Evolutionary conservation across 2,329 filamentous ascomycete genomes (phyloP).

Genomic region (Calonectria montana): DNA sequence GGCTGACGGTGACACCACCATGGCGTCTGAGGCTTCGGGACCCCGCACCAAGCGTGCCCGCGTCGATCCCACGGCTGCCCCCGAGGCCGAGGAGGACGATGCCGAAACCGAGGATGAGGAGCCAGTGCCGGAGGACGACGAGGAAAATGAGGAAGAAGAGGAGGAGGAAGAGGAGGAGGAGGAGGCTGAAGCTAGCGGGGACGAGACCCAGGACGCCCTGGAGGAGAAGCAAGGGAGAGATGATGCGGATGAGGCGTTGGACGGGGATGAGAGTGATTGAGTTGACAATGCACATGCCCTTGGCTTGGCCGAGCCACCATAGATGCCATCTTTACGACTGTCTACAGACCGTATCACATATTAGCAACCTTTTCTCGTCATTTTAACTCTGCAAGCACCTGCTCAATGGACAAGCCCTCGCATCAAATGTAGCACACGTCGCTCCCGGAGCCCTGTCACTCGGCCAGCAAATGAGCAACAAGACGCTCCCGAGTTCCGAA

Average conservation of each 20-base stretch:
- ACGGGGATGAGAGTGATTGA: conserved; percentile 70
- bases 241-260: conserved; percentile 70
- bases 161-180: conserved; percentile 56
- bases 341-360: not conserved
- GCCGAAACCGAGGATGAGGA: conserved; percentile 55
- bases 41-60: conserved; percentile 59
- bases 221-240: conserved; percentile 62
- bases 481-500: not conserved
- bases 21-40: conserved; percentile 48
- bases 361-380: not conserved
- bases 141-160: conserved; percentile 61
- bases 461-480: not conserved
- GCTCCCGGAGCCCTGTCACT: not conserved
- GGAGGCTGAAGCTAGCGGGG: conserved; percentile 60
- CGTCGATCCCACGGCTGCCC: conserved; percentile 53
- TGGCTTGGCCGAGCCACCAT: not conserved
- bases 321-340: not conserved
- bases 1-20: conserved; percentile 49
- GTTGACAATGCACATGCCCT: not conserved
- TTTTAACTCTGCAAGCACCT: not conserved
- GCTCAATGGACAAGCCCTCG: not conserved
- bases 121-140: conserved; percentile 57
- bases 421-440: not conserved
- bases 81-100: conserved; percentile 50
- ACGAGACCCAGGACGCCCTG: conserved; percentile 64